Evolutionary conservation across 2,329 filamentous ascomycete species (phyloP).

Genomic region (Furcasterigmium sp.): DNA sequence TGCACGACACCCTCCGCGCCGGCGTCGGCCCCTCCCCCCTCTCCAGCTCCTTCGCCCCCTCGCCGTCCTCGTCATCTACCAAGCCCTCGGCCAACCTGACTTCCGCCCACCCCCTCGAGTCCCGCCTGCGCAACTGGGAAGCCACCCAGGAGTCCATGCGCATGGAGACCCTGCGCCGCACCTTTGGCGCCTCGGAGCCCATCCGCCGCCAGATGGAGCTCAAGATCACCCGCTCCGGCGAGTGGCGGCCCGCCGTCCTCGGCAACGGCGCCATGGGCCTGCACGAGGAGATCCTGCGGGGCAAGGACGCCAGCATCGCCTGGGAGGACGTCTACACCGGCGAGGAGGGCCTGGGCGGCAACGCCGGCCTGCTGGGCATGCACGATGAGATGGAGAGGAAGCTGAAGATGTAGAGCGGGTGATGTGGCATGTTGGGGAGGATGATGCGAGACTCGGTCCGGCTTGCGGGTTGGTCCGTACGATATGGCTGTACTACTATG

Average conservation of each 20-base stretch:
- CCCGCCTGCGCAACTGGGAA: slow-evolving; percentile 85
- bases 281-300: slow-evolving; percentile 84
- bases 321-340: slow-evolving; percentile 95
- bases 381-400: slow-evolving; percentile 94
- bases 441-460: no score
- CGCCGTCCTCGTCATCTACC: slow-evolving; percentile 11
- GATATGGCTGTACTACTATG: no score
- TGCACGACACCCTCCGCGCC: slow-evolving; percentile 88
- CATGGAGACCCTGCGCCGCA: slow-evolving; percentile 80
- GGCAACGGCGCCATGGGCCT: slow-evolving; percentile 59
- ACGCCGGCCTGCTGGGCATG: slow-evolving; percentile 53
- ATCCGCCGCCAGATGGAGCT: slow-evolving; percentile 92
- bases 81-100: slow-evolving; percentile 46
- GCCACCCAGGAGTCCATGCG: slow-evolving; percentile 81
- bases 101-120: slow-evolving; percentile 79
- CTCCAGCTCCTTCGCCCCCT: slow-evolving; percentile 32
- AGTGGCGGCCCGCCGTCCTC: slow-evolving; percentile 72
- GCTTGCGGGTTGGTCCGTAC: no score
- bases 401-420: slow-evolving; percentile 62
- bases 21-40: slow-evolving; percentile 65
- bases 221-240: slow-evolving; percentile 74
- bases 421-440: no score
- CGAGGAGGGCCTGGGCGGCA: slow-evolving; percentile 60
- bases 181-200: slow-evolving; percentile 90
- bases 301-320: slow-evolving; percentile 68